Base-by-base conservation (phyloP, 106 monocot genomes). In the Dendrobium huoshanense region DNA sequence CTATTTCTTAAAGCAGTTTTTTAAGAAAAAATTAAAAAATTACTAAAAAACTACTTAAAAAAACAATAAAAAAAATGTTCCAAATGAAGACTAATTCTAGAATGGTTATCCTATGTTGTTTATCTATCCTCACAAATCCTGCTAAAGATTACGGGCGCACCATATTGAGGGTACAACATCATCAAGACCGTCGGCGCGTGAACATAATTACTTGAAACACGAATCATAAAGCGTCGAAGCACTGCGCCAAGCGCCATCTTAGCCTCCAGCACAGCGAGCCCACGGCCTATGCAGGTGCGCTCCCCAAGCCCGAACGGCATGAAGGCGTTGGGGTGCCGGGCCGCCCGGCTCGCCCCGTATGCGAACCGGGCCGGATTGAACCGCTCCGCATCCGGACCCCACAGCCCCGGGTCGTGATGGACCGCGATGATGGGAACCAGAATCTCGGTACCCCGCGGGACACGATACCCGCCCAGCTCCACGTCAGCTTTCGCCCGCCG, bases 211-310 rank as follows among this genome's bases (percentile, higher is more conserved):
- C 84, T 81, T 4, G 94, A 80, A 11, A 89, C 70, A 17, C 87
- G 78, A 75, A 94, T 77, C 37, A 77, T 73, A 85, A 84, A 89
- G 16, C 94, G 86, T 18, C 83, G 87, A 31, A 94, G 82, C 2
- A 94, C 25, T 65, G 89, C 65, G 44, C 89, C 89, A 17, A 94
- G 41, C 5, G 88, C 79, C 64, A 94, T 81, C 81, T 91, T 94
- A 54, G 91, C 87, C 72, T 91, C 91, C 3, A 94, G 77, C 41
- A 94, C 15, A 6, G 89, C 91, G 22, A 89, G 78, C 86, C 86
- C 88, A 72, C 86, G 91, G 7, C 94, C 94, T 47, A 94, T 86
- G 89, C 94, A 94, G 83, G 84, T 89, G 42, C 94, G 91, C 49
- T 89, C 84, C 1, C 94, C 94, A 1, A 86, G 81, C 58, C 91